Evolutionary conservation across 2,329 filamentous ascomycete species (phyloP).

Genomic region (Davidsoniella virescens): DNA sequence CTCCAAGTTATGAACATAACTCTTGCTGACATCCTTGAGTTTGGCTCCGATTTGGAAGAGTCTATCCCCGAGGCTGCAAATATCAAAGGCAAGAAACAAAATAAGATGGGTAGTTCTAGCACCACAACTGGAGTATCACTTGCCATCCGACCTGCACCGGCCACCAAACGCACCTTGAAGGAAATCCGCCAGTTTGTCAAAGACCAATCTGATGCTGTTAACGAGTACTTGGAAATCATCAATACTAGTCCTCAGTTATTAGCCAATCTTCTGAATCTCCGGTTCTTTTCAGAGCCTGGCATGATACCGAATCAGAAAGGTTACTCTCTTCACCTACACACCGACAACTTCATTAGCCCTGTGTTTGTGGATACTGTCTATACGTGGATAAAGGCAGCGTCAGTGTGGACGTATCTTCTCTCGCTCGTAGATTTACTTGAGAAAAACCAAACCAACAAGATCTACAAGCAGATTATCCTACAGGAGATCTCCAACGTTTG

Average conservation of each 20-base stretch:
- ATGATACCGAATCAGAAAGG: conserved; percentile 30
- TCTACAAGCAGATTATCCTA: conserved; percentile 21
- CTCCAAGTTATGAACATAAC: conserved; percentile 26
- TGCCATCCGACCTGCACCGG: conserved; percentile 18
- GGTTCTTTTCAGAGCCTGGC: conserved; percentile 26
- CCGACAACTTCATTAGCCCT: conserved; percentile 26
- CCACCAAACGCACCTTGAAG: conserved; percentile 19
- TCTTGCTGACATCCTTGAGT: conserved; percentile 26
- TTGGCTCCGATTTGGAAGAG: conserved; percentile 19
- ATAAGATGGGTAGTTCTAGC: neutral
- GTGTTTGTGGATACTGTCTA: conserved; percentile 28
- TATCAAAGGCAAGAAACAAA: neutral
- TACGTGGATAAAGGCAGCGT: conserved; percentile 19
- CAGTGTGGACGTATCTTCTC: conserved; percentile 26
- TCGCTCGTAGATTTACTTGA: conserved; percentile 23
- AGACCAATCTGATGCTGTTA: conserved; percentile 21
- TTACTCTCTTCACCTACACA: conserved; percentile 20
- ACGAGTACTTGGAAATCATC: conserved; percentile 23
- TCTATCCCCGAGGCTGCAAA: conserved; percentile 1
- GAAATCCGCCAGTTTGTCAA: conserved; percentile 19
- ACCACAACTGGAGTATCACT: conserved; percentile 19
- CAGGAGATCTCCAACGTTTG: conserved; percentile 31
- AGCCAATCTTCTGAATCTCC: conserved; percentile 20
- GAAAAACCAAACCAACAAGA: conserved; percentile 17
- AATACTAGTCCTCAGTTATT: conserved; percentile 21